Base-by-base conservation (phyloP, 257 asterid genomes). In the Nicotiana tabacum region DNA sequence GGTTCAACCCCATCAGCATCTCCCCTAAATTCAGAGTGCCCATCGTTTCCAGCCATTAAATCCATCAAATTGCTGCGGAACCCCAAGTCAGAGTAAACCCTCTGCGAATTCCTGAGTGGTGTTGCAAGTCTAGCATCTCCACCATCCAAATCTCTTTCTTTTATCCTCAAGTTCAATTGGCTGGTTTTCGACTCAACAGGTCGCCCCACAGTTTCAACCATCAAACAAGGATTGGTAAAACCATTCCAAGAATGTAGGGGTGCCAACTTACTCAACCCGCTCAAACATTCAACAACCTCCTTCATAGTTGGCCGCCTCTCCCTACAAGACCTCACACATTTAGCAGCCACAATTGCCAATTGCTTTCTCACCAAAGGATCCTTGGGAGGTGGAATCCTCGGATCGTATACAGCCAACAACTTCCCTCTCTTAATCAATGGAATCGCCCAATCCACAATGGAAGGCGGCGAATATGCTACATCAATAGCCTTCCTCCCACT, bases 401-500 rank as follows among this genome's bases (percentile, higher is more conserved):
- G 94, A 85, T 94, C 98, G 27, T 87, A 93, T 13, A 94, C 69
- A 43, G 90, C 80, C 83, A 90, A 32, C 51, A 89, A 66, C 77
- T 89, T 93, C 89, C 98, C 98, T 84, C 91, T 91, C 82, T 93
- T 88, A 48, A 94, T 93, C 92, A 93, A 83, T 0, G 98, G 98
- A 55, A 94, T 86, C 4, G 98, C 98, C 98, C 98, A 94, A 87
- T 94, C 97, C 32, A 94, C 89, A 57, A 94, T 84, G 1, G 94
- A 91, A 81, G 97, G 97, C 0, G 97, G 97, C 8, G 97, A 92
- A 83, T 91, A 81, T 5, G 85, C 91, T 15, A 94, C 90, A 84
- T 94, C 98, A 27, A 94, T 94, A 1, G 98, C 98, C 86, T 94
- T 94, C 76, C 98, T 90, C 77, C 97, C 98, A 80, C 98, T 94